These are phyloP conservation scores for Malassezia obtusa DNA, from an alignment of 1,284 basidiomycete species.

Conservation along the genomic window DNA sequence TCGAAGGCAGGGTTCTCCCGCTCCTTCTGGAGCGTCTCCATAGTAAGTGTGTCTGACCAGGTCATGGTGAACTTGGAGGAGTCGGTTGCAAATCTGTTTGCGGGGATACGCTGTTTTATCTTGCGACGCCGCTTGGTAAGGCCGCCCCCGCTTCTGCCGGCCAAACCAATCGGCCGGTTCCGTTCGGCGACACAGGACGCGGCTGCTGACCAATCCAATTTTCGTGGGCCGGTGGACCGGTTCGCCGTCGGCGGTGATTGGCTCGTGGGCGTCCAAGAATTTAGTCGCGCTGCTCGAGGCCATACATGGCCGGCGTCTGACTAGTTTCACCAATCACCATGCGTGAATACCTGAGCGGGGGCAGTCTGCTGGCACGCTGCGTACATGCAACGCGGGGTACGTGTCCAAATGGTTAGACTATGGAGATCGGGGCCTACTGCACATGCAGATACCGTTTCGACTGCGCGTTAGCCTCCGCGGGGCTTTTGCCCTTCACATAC, in stretches of 20 bases:
- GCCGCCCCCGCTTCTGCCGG: neutral
- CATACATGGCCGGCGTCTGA: too few species aligned
- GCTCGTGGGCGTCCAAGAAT: neutral
- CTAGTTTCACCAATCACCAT: too few species aligned
- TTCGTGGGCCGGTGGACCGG: neutral
- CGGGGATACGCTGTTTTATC: constrained; percentile 6
- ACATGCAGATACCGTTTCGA: neutral
- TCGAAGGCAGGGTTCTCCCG: constrained; percentile 53
- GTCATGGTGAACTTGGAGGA: constrained; percentile 16
- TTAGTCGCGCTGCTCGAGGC: too few species aligned
- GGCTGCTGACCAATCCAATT: too few species aligned
- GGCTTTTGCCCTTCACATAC: too few species aligned
- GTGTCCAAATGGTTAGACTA: neutral
- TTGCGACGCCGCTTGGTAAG: neutral
- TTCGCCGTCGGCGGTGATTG: neutral
- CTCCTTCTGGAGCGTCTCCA: constrained; percentile 50
- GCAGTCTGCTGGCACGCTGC: neutral
- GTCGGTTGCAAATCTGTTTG: constrained; percentile 3
- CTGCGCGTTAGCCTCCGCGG: neutral
- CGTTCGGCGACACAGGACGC: neutral
- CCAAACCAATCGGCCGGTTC: neutral
- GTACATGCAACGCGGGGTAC: too few species aligned
- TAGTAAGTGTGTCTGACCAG: constrained; percentile 32
- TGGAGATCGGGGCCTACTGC: neutral
- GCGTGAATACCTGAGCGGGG: neutral